Conservation (phyloP, 2,329 filamentous ascomycete genomes). For the Aspergillus sp. region DNA sequence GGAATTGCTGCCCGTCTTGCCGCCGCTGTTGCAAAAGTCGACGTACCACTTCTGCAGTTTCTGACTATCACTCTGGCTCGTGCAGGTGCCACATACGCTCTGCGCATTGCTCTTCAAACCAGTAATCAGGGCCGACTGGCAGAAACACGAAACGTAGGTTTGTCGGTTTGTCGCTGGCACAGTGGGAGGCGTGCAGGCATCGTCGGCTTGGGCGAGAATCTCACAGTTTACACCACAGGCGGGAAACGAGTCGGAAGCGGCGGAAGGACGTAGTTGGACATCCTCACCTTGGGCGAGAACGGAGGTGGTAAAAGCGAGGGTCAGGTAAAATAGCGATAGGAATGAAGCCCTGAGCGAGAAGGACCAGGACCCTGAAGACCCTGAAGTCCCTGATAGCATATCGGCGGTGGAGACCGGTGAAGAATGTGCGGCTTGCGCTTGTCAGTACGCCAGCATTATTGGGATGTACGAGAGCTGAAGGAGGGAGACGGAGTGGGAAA, state of each 20-base stretch:
- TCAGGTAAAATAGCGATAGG: conserved; percentile 12
- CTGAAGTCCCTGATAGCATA: conserved; percentile 8
- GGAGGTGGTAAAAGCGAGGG: conserved; percentile 20
- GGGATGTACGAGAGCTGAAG: conserved; percentile 1
- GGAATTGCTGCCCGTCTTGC: conserved; percentile 34
- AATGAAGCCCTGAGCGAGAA: conserved; percentile 8
- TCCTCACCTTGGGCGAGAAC: conserved; percentile 16
- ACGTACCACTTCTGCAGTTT: conserved; percentile 71
- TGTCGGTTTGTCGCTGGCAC: conserved; percentile 48
- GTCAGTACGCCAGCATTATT: conserved; percentile 18
- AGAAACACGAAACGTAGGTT: conserved; percentile 72
- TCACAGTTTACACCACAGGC: conserved; percentile 62
- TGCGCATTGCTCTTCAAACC: conserved; percentile 57
- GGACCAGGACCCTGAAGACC: conserved; percentile 12
- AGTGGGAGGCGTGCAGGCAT: conserved; percentile 64
- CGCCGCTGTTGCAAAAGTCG: conserved; percentile 58
- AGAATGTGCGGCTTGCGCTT: conserved; percentile 6
- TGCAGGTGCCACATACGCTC: conserved; percentile 63
- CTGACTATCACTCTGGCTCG: conserved; percentile 50
- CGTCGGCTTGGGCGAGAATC: conserved; percentile 67
- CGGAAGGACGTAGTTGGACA: conserved; percentile 35
- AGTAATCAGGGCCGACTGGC: conserved; percentile 60
- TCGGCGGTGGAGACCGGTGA: conserved; percentile 19
- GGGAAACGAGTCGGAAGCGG: conserved; percentile 53
- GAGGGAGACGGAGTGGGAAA: not conserved